phyloP scores from a whole-genome alignment of 208 protist species.

The Trypanosoma rangeli region DNA sequence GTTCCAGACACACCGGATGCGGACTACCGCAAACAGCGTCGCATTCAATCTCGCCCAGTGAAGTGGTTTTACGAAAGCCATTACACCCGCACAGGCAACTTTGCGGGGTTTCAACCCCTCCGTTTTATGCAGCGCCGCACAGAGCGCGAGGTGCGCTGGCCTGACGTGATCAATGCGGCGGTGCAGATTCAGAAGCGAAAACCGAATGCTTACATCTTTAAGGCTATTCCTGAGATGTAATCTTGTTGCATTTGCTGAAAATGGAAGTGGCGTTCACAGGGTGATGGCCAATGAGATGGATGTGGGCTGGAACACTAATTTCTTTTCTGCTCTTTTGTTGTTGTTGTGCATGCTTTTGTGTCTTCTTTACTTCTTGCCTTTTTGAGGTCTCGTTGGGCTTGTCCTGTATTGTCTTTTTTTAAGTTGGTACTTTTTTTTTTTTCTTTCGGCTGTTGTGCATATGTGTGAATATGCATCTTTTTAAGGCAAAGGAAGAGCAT shows the following conservation, averaged over 20 bases:
- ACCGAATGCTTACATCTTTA: slow-evolving; percentile 85
- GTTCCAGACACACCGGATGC: slow-evolving; percentile 89
- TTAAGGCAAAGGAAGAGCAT: too few species aligned
- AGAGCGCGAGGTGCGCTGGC: slow-evolving; percentile 88
- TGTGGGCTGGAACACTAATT: neutral
- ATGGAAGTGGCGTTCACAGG: neutral
- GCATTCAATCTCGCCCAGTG: slow-evolving; percentile 88
- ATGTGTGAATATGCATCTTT: neutral
- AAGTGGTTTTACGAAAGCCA: slow-evolving; percentile 96
- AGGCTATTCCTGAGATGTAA: slow-evolving; percentile 88
- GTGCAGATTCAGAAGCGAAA: slow-evolving; percentile 86
- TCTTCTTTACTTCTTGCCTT: too few species aligned
- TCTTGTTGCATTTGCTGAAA: neutral
- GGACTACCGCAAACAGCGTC: slow-evolving; percentile 89
- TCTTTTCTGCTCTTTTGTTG: slow-evolving; percentile 4
- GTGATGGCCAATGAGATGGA: neutral
- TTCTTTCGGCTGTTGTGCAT: neutral
- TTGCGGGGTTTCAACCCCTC: slow-evolving; percentile 87
- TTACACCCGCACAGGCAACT: slow-evolving; percentile 91
- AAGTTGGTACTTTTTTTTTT: neutral
- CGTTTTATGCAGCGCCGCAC: slow-evolving; percentile 92
- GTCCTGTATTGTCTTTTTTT: neutral
- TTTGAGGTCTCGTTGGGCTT: neutral
- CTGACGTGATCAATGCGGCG: slow-evolving; percentile 89
- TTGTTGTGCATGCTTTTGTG: neutral